Percentiles rank a stretch among this genome's conserved stretches.
phyloP scores from a whole-genome alignment of 2,329 filamentous ascomycete genomes.

The Fusarium armeniacum region DNA sequence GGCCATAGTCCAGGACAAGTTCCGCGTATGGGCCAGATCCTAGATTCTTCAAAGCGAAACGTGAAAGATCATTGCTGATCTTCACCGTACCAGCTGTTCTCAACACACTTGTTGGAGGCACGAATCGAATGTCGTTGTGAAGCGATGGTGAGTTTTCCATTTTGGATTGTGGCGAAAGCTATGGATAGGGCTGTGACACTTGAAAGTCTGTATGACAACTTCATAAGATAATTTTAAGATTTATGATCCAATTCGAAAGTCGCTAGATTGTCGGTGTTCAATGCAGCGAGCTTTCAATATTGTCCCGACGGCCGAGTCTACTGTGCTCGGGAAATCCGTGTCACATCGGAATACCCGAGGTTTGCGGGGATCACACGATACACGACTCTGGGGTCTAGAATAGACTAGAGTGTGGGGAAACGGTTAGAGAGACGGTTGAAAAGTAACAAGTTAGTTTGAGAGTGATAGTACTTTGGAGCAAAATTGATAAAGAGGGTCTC shows the following conservation, averaged over 20 bases:
- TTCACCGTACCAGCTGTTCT: neutral
- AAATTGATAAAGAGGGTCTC: neutral
- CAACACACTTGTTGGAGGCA: neutral
- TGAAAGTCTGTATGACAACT: neutral
- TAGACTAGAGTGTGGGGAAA: neutral
- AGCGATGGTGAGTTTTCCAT: neutral
- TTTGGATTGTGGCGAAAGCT: neutral
- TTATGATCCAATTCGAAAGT: neutral
- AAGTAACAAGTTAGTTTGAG: too few relatives aligned
- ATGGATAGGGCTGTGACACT: neutral
- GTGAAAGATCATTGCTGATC: neutral
- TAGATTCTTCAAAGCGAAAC: neutral
- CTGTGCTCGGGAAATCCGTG: neutral
- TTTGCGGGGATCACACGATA: neutral
- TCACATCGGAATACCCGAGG: slow-evolving; percentile 9
- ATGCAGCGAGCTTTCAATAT: neutral
- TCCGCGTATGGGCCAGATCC: neutral
- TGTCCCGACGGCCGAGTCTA: neutral
- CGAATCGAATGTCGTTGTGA: too few relatives aligned
- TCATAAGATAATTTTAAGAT: neutral
- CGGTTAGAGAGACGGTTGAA: too few relatives aligned
- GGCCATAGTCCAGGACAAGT: slow-evolving; percentile 5
- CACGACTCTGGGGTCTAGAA: neutral
- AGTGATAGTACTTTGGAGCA: neutral
- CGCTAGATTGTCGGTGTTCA: neutral